Evolutionary conservation across 1,284 basidiomycete genomes (phyloP), one percentile per base, ranked within the genome.

Genomic region (Ceratorhiza oryzae-sativae): DNA sequence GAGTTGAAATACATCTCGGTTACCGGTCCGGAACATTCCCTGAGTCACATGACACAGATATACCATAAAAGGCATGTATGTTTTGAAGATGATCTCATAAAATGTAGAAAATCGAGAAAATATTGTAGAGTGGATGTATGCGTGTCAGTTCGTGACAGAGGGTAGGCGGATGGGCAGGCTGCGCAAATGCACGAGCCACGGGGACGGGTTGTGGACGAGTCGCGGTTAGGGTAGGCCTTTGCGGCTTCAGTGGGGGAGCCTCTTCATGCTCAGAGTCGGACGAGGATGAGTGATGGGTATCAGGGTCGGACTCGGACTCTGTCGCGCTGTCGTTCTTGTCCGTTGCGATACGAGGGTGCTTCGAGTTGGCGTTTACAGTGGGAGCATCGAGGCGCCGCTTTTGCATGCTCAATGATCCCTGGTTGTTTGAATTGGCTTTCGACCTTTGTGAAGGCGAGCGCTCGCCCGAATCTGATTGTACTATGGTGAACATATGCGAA

Each of bases 301-400:
- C 49, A 12, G 49, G 27, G n/a, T 53, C 49, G 49, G 49, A 53
- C 55, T 56, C 55, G 25, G 15, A n/a, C 27, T 59, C 56, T 32
- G 34, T 59, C 9, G 34, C 34, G 36, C 56, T 59, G 34, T 41
- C 18, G 20, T 23, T 36, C 36, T 59, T 20, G 12, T 23, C 56
- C 5, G 56, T 20, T 4, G 56, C 15, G 27, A 59, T 23, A 15
- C 56, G 56, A 41, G 36, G 15, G 18, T 36, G 56, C 13, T 59
- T 59, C 15, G 56, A 59, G n/a, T 2, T 9, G 39, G 15, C 20
- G 25, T 9, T 34, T 1, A 13, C 4, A 23, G 15, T n/a, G 18
- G 56, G 32, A 41, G 15, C 56, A n/a, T 59, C 34, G 8, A 23
- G 56, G 36, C 34, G 56, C n/a, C 56, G 56, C 56, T 59, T 59